Base-by-base conservation (phyloP, 805 yeast genomes). In the Suhomyces sp. region DNA sequence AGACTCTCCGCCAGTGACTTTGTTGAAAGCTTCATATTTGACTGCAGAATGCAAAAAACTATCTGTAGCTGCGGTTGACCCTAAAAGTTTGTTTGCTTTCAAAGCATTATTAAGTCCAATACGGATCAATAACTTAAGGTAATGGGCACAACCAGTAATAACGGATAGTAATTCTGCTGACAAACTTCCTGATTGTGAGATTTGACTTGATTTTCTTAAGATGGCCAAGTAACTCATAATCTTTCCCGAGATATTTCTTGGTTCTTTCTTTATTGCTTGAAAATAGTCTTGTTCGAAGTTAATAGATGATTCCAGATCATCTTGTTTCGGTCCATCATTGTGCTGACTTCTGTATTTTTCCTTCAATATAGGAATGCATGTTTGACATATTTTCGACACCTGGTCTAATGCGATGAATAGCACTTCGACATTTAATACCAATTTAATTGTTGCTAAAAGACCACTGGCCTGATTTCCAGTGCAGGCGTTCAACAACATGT, bases 121-220 rank as follows among this genome's bases (percentile, higher is more conserved):
- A 43, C 97, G 70, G 4, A 91, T 83, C 15, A 93, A 65, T 5
- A 91, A 69, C 57, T 93, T 93, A 50, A 93, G 68, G 58, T 88
- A 91, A 56, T 93, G 98, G 0, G 98, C 97, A 48, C 91, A 67
- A 0, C 95, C 88, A 1, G 96, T 87, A 4, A 90, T 90, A 8
- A 90, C 78, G 0, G 91, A 77, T 46, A 93, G 71, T 25, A 91
- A 54, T 36, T 79, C 82, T 3, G 84, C 81, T 0, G 88, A 77
- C 25, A 75, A 63, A 28, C 72, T 44, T 44, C 72, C 71, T 4
- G 69, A 62, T 7, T 56, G 49, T 3, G 60, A 52, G 2, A 61
- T 51, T 29, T 60, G 60, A 47, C 58, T 44, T 0, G 78, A 68
- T 50, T 86, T 88, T 42, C 96, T 71, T 27, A 93, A 63, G 21